Evolutionary conservation across 192 early-diverging fungal species (phyloP).

Genomic region (Backusella sp.): DNA sequence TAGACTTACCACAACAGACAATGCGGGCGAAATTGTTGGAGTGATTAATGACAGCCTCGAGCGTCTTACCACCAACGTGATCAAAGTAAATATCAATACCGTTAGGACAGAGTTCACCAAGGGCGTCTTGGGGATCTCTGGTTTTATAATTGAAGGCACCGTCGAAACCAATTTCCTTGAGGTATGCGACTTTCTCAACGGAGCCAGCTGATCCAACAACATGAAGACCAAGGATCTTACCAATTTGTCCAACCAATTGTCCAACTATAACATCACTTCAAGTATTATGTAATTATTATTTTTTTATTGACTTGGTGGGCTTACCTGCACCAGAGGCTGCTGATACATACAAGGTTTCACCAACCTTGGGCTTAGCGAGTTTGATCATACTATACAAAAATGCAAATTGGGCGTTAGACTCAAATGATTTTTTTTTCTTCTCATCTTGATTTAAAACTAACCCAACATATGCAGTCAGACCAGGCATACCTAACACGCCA

Average conservation of each 20-base stretch:
- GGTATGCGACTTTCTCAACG: constrained; percentile 79
- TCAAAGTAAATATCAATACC: constrained; percentile 92
- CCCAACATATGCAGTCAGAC: constrained; percentile 70
- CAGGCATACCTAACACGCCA: constrained; percentile 79
- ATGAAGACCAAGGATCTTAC: constrained; percentile 65
- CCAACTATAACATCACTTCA: constrained; percentile 44
- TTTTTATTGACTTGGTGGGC: not conserved
- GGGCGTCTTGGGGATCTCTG: constrained; percentile 42
- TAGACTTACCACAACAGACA: constrained; percentile 53
- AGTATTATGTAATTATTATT: not conserved
- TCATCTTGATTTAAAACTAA: not conserved
- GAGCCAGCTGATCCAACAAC: constrained; percentile 83
- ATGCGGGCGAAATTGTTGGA: constrained; percentile 68
- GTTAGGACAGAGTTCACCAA: constrained; percentile 64
- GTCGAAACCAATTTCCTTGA: constrained; percentile 71
- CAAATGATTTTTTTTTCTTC: no score
- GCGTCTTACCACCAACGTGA: constrained; percentile 75
- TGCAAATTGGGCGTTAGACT: no score
- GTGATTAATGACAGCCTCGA: constrained; percentile 65
- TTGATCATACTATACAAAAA: constrained; percentile 40
- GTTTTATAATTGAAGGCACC: constrained; percentile 93
- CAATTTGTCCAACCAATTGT: constrained; percentile 73
- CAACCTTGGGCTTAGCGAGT: constrained; percentile 68
- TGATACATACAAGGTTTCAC: constrained; percentile 83
- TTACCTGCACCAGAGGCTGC: constrained; percentile 63